Conservation (phyloP, 2,329 filamentous ascomycete genomes). For the Aspergillus pseudoviridinutans region DNA sequence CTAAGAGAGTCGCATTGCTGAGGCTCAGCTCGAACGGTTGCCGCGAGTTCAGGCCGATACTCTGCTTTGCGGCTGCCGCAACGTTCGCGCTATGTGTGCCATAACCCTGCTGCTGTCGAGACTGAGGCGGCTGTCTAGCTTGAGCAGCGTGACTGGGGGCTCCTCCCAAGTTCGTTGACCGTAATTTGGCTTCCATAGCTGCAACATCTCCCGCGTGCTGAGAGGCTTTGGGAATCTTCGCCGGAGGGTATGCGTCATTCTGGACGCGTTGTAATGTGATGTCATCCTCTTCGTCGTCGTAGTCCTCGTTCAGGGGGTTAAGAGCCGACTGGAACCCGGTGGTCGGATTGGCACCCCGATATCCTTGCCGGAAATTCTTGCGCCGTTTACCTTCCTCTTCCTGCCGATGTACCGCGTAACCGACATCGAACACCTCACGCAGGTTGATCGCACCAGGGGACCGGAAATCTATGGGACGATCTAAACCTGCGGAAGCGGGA, state of each 20-base stretch:
- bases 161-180: constrained; percentile 69
- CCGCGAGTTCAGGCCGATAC: constrained; percentile 68
- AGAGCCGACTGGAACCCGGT: constrained; percentile 61
- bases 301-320: constrained; percentile 62
- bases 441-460: constrained; percentile 93
- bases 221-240: constrained; percentile 63
- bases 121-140: constrained; percentile 54
- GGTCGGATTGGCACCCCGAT: constrained; percentile 51
- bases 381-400: constrained; percentile 92
- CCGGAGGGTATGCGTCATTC: constrained; percentile 42
- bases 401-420: constrained; percentile 95
- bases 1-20: constrained; percentile 84
- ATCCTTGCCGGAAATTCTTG: constrained; percentile 73
- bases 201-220: constrained; percentile 59
- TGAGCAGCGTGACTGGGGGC: constrained; percentile 59
- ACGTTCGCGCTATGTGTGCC: constrained; percentile 84
- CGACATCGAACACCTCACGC: constrained; percentile 94
- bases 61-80: constrained; percentile 76
- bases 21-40: constrained; percentile 89
- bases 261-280: constrained; percentile 13
- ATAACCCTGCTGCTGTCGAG: constrained; percentile 63
- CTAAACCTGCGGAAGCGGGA: constrained; percentile 51
- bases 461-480: constrained; percentile 82
- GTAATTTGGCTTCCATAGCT: constrained; percentile 81
- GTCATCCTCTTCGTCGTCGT: constrained; percentile 56